phyloP scores from a whole-genome alignment of 257 asterid genomes.

The Solanum pinnatisectum region DNA sequence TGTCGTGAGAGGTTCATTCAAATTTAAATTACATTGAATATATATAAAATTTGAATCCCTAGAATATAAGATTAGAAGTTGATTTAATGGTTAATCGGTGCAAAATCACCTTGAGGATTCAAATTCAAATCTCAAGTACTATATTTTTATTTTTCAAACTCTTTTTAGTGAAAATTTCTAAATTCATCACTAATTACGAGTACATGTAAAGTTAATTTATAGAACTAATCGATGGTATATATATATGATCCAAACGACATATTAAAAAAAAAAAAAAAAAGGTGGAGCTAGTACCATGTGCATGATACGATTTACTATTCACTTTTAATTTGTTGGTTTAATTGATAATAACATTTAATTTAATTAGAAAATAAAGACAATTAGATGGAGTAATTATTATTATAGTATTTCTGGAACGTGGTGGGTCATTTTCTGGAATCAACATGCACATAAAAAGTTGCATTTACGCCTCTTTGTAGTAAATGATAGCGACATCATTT shows the following conservation, averaged over 20 bases:
- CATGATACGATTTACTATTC: neutral
- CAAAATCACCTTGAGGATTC: neutral
- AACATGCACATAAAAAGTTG: neutral
- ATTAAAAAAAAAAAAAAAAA: too few species aligned
- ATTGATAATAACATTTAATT: neutral
- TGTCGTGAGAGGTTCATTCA: too few species aligned
- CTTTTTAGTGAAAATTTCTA: too few species aligned
- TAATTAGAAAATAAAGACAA: neutral
- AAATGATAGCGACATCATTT: neutral
- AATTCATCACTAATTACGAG: neutral
- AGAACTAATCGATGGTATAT: neutral
- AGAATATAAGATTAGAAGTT: too few species aligned
- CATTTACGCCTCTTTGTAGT: neutral
- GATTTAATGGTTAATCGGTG: neutral
- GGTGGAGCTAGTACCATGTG: neutral
- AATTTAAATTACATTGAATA: too few species aligned
- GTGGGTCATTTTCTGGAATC: neutral
- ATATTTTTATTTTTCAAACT: too few species aligned
- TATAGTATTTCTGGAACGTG: neutral
- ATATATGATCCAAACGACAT: neutral
- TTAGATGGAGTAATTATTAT: neutral
- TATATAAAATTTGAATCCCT: neutral
- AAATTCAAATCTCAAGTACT: too few species aligned
- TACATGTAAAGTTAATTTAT: too few species aligned
- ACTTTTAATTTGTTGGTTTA: neutral